Evolutionary conservation across 2,329 filamentous ascomycete species (phyloP).

Genomic region (Colletotrichum eleusines): DNA sequence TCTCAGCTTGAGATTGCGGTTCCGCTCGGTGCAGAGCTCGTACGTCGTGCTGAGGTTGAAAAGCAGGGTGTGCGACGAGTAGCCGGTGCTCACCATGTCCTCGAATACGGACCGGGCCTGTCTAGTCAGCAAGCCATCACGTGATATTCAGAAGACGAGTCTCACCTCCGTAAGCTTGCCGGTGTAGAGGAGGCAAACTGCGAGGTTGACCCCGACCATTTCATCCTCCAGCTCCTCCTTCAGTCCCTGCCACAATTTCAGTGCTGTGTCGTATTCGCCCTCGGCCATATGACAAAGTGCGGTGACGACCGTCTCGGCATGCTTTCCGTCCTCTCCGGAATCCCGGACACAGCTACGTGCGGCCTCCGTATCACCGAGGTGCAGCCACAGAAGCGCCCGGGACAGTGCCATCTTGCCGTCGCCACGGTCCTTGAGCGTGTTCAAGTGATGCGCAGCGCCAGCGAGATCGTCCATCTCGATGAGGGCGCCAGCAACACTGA

Average conservation of each 20-base stretch:
- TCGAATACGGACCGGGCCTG: conserved; percentile 77
- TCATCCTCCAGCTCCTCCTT: conserved; percentile 63
- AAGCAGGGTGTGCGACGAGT: conserved; percentile 81
- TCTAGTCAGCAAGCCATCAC: conserved; percentile 44
- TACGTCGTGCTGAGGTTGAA: conserved; percentile 95
- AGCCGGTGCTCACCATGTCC: conserved; percentile 69
- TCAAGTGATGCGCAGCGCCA: conserved; percentile 81
- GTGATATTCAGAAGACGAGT: background rate
- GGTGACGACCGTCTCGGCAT: conserved; percentile 63
- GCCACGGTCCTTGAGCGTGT: conserved; percentile 61
- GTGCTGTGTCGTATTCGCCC: conserved; percentile 75
- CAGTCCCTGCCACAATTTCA: conserved; percentile 70
- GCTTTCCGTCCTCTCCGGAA: conserved; percentile 48
- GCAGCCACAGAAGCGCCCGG: conserved; percentile 78
- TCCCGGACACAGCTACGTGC: conserved; percentile 68
- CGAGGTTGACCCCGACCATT: conserved; percentile 84
- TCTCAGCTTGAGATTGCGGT: conserved; percentile 75
- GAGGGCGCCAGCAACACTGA: conserved; percentile 73
- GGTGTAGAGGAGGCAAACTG: conserved; percentile 86
- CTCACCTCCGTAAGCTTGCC: conserved; percentile 79
- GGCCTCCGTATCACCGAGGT: conserved; percentile 80
- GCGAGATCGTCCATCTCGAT: conserved; percentile 90
- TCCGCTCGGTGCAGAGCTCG: conserved; percentile 87
- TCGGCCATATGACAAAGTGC: conserved; percentile 85
- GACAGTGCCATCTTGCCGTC: conserved; percentile 59